Percentiles rank a stretch among this genome's conserved stretches.
Evolutionary conservation across 805 yeast species (phyloP).

Genomic region (Isabelozyma pseudorhagii): DNA sequence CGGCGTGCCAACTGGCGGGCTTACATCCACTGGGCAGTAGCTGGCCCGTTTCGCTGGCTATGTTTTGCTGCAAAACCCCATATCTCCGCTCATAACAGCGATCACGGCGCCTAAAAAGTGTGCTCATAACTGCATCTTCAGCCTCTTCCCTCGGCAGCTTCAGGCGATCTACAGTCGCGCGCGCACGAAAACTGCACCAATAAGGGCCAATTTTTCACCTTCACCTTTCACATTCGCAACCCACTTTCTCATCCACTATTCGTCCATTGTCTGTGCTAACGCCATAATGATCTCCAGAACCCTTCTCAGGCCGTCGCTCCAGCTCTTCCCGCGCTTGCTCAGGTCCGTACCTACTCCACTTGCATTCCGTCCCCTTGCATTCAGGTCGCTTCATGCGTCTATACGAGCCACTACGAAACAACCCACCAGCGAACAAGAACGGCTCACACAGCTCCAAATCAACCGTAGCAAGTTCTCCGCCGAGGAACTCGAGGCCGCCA

Average conservation of each 20-base stretch:
- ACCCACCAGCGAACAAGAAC: neutral
- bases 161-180: neutral
- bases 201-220: neutral
- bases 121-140: too few species aligned
- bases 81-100: too few species aligned
- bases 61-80: too few species aligned
- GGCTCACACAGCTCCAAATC: neutral
- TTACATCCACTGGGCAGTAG: too few species aligned
- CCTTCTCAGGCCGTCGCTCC: neutral
- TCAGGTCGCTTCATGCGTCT: neutral
- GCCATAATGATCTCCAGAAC: neutral
- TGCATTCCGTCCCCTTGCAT: neutral
- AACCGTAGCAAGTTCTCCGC: slow-evolving; percentile 17
- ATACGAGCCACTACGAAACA: neutral
- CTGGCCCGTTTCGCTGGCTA: too few species aligned
- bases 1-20: too few species aligned
- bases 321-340: neutral
- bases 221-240: neutral
- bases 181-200: neutral
- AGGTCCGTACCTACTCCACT: neutral
- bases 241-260: neutral
- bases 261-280: neutral
- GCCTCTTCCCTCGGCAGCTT: neutral
- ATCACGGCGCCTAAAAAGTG: too few species aligned
- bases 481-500: slow-evolving; percentile 50